phyloP scores from a whole-genome alignment of 1,139 yeast genomes.

The Lodderomyces oxycetoniae region DNA sequence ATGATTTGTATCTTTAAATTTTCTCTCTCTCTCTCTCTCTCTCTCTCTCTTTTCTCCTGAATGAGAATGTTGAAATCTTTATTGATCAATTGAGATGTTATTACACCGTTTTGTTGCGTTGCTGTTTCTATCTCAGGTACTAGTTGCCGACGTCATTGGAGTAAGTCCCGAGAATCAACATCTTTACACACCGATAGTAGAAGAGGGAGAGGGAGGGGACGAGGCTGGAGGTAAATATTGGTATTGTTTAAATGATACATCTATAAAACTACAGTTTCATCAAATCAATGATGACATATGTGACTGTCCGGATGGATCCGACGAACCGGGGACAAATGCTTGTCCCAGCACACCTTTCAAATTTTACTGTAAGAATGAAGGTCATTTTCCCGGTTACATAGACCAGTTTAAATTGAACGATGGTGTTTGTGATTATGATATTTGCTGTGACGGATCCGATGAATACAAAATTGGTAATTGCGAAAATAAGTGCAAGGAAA shows the following conservation, averaged over 20 bases:
- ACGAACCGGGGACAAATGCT: slow-evolving; percentile 94
- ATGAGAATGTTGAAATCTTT: no score
- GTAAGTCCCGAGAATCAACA: slow-evolving; percentile 37
- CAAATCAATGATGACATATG: slow-evolving; percentile 86
- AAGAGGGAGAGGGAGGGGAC: slow-evolving; percentile 39
- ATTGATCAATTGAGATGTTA: no score
- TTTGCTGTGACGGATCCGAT: slow-evolving; percentile 95
- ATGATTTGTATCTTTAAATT: no score
- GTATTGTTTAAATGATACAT: slow-evolving; percentile 66
- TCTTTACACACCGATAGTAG: slow-evolving; percentile 51
- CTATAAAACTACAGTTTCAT: slow-evolving; percentile 50
- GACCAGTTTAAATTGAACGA: slow-evolving; percentile 70
- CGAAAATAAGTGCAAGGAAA: slow-evolving; percentile 54
- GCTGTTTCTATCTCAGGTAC: slow-evolving; percentile 1
- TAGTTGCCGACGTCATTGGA: slow-evolving; percentile 19
- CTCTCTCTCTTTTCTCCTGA: no score
- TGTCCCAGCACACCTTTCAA: slow-evolving; percentile 46
- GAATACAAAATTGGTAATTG: slow-evolving; percentile 52
- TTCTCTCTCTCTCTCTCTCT: no score
- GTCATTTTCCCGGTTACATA: slow-evolving; percentile 55
- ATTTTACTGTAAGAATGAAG: slow-evolving; percentile 77
- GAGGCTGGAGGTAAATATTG: slow-evolving; percentile 44
- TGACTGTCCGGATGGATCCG: slow-evolving; percentile 98
- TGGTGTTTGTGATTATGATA: slow-evolving; percentile 86
- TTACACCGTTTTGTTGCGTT: neutral